phyloP scores from a whole-genome alignment of 768 basidiomycete species.

The Suillus plorans region DNA sequence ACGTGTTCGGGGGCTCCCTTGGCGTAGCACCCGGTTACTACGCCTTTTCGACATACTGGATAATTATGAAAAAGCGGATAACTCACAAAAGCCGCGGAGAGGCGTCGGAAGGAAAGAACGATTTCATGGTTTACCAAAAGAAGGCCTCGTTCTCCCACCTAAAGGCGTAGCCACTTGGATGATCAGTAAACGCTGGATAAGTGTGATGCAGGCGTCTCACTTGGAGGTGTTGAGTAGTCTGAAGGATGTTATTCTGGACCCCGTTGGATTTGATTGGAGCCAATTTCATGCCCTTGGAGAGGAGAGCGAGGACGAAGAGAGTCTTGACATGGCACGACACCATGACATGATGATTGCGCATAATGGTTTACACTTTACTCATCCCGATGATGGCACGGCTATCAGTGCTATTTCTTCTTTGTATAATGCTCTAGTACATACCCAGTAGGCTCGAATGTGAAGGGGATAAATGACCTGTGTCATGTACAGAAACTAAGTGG shows the following conservation, averaged over 20 bases:
- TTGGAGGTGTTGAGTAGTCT: constrained; percentile 48
- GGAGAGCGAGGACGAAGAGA: constrained; percentile 49
- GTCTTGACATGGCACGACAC: constrained; percentile 6
- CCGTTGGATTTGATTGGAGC: constrained; percentile 50
- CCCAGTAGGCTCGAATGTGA: background rate
- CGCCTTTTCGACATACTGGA: constrained; percentile 64
- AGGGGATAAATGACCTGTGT: background rate
- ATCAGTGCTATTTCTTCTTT: constrained; percentile 12
- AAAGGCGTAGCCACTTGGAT: constrained; percentile 69
- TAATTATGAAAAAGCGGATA: constrained; percentile 49
- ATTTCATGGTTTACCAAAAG: constrained; percentile 52
- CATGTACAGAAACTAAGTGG: background rate
- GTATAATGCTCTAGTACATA: constrained; percentile 13
- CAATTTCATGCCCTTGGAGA: constrained; percentile 51
- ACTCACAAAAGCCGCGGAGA: constrained; percentile 50
- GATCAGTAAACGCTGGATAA: constrained; percentile 69
- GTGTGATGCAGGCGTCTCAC: constrained; percentile 37
- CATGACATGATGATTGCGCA: constrained; percentile 9
- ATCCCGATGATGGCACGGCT: constrained; percentile 9
- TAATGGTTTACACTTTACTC: constrained; percentile 13
- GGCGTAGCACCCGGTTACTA: constrained; percentile 67
- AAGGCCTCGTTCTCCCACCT: constrained; percentile 59
- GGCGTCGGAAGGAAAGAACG: constrained; percentile 59
- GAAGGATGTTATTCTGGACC: constrained; percentile 45
- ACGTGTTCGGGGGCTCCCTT: constrained; percentile 56